A percentile compares a stretch with the other conserved stretches of the same genome.
phyloP scores from a whole-genome alignment of 192 early-diverging fungal species.

The Entomortierella beljakovae region DNA sequence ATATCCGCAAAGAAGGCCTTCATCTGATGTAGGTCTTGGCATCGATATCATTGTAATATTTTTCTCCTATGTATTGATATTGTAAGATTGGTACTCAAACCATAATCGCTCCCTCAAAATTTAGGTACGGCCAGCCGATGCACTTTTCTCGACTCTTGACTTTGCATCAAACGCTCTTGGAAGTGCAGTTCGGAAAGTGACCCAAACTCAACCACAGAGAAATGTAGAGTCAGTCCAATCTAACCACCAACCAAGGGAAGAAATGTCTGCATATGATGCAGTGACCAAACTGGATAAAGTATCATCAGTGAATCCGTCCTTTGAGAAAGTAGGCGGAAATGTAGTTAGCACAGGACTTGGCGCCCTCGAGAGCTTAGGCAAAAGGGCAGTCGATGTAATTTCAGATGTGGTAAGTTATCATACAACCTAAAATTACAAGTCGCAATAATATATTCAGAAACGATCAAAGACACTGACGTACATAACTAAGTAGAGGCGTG shows the following conservation, averaged over 20 bases:
- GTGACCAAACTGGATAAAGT: neutral
- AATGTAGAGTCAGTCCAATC: neutral
- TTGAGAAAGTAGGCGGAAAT: slow-evolving; percentile 41
- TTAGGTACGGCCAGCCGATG: slow-evolving; percentile 37
- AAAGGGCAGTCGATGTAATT: slow-evolving; percentile 44
- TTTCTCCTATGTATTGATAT: neutral
- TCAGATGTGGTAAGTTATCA: slow-evolving; percentile 39
- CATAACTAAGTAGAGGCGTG: slow-evolving; percentile 37
- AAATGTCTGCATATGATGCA: neutral
- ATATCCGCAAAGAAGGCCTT: slow-evolving; percentile 13
- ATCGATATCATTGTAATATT: neutral
- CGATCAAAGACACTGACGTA: too few relatives aligned
- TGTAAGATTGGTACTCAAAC: neutral
- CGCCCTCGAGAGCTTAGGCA: slow-evolving; percentile 42
- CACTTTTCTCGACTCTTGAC: slow-evolving; percentile 44
- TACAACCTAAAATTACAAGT: neutral
- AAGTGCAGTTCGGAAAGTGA: slow-evolving; percentile 47
- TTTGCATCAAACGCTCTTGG: slow-evolving; percentile 54
- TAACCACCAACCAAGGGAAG: neutral
- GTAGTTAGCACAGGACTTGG: slow-evolving; percentile 49
- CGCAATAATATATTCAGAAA: too few relatives aligned
- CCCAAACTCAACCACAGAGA: slow-evolving; percentile 20
- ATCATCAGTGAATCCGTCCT: slow-evolving; percentile 9
- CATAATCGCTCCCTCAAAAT: neutral
- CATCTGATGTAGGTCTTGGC: slow-evolving; percentile 21